Base-by-base conservation (phyloP, 768 basidiomycete species). In the Lenzites betulinus region DNA sequence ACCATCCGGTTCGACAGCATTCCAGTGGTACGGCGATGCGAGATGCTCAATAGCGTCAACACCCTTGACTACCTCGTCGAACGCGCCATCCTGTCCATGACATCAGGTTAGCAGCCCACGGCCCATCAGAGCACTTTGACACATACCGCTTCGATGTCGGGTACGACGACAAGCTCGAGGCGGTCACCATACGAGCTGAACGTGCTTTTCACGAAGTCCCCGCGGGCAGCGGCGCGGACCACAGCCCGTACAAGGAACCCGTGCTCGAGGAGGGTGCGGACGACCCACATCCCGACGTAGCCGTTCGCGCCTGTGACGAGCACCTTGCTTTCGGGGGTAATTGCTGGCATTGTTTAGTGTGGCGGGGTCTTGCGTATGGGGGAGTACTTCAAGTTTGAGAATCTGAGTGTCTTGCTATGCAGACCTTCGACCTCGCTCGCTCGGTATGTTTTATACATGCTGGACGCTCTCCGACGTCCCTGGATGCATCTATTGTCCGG, bases 11-110 rank as follows among this genome's bases (percentile, higher is more conserved):
- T 66, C 64, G 13, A 46, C 39, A 11, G 30, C 39, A 22, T 28
- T 55, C 13, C 70, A 51, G 48, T 66, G 67, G 56, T 77, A 66
- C 0, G 77, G 76, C 1, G 76, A 75, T 1, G 75, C 76, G 23
- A 69, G 69, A 62, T 79, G 78, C 28, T 64, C 63, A 53, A 83
- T 73, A 1, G 71, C 80, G 33, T 79, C 75, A 16, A 81, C 77
- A 6, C 73, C 79, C 66, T 78, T 75, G 58, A 81, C 77, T 9
- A 75, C 78, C 20, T 78, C 77, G 59, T 81, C 79, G 63, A 81
- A 83, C 0, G 77, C 78, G 33, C 62, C 62, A 20, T 67, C 66
- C 69, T 69, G 23, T 25, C n/a, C 9, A 5, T 2, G 6, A 43
- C 18, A 20, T 20, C 42, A 20, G 42, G 9, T 9, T n/a, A n/a